Base-by-base conservation (phyloP, 345 rosid genomes). In the Brassica nigra region DNA sequence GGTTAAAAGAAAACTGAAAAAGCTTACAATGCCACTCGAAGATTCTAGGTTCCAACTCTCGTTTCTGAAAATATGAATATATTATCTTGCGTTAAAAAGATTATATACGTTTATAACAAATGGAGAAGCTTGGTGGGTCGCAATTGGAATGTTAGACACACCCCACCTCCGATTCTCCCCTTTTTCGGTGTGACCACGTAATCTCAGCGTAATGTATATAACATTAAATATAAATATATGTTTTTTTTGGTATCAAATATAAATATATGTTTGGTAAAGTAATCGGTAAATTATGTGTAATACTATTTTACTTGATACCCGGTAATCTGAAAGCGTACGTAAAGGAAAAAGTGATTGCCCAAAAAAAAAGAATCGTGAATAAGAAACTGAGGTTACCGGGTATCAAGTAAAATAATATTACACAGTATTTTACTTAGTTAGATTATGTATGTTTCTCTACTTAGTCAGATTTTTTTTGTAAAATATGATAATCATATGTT, bases 121-220 rank as follows among this genome's bases (percentile, higher is more conserved):
- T 76, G 73, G 77, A 71, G 80, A 71, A 42, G 80, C 64, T 76
- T 65, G 83, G 83, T 80, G 83, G 83, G 77, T 80, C 77, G 83
- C 83, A 76, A 75, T 80, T 80, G 83, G 83, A 80, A 33, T 64
- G 76, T 42, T 80, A 80, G 83, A 70, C 71, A 70, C 15, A 65
- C 76, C 80, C 68, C 68, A 76, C 80, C 73, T 80, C 76, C 29
- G 75, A 69, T 75, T 57, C 83, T 64, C 61, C 64, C 39, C 68
- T 70, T 76, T 76, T 70, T 76, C 63, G 57, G 63, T 70, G 76
- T 75, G 76, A 75, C 83, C 83, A 80, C 83, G 73, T 76, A 80
- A 75, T 39, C 73, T 14, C 28, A 18, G 20, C 70, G 16, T 70
- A 62, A 62, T 61, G 64, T 74, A 61, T 73, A 58, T 8, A 55